phyloP scores from a whole-genome alignment of 2,329 filamentous ascomycete genomes.

The Sarocladium oryzae region DNA sequence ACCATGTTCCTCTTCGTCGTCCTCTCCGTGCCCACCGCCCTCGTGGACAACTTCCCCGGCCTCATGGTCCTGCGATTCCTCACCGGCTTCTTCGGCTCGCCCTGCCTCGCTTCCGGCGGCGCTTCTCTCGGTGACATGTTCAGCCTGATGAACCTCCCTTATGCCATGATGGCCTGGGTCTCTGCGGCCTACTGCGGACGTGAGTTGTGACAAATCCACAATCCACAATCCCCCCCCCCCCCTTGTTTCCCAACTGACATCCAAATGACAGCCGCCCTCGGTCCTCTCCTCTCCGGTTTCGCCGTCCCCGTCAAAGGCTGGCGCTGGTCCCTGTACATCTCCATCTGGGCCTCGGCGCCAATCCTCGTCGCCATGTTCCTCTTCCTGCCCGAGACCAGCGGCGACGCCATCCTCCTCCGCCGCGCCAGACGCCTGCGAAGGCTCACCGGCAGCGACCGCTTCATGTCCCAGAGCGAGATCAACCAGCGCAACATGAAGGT shows the following conservation, averaged over 20 bases:
- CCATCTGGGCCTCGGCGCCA: conserved; percentile 54
- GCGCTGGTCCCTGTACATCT: conserved; percentile 60
- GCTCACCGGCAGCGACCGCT: conserved; percentile 47
- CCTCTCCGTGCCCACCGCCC: conserved; percentile 55
- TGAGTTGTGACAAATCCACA: conserved; percentile 18
- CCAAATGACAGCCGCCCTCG: conserved; percentile 42
- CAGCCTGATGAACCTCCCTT: conserved; percentile 47
- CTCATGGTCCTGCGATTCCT: conserved; percentile 59
- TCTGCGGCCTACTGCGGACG: conserved; percentile 42
- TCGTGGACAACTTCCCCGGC: conserved; percentile 56
- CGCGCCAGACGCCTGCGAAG: conserved; percentile 56
- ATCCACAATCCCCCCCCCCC: not conserved
- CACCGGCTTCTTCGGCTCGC: conserved; percentile 60
- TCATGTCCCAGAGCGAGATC: conserved; percentile 59
- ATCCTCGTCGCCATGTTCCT: conserved; percentile 55
- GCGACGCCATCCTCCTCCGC: conserved; percentile 52
- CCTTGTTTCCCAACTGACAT: not conserved
- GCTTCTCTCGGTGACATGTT: conserved; percentile 49
- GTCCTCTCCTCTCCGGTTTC: conserved; percentile 55
- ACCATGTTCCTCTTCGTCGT: conserved; percentile 65
- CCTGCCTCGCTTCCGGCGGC: conserved; percentile 54
- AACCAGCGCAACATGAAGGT: conserved; percentile 49
- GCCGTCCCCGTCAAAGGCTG: conserved; percentile 50
- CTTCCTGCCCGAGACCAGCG: conserved; percentile 57
- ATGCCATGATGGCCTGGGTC: conserved; percentile 54